A percentile compares a stretch with the other conserved stretches of the same genome.
These are phyloP conservation scores for Termitomyces sp. DNA, from an alignment of 768 basidiomycete genomes.

Conservation along the genomic window DNA sequence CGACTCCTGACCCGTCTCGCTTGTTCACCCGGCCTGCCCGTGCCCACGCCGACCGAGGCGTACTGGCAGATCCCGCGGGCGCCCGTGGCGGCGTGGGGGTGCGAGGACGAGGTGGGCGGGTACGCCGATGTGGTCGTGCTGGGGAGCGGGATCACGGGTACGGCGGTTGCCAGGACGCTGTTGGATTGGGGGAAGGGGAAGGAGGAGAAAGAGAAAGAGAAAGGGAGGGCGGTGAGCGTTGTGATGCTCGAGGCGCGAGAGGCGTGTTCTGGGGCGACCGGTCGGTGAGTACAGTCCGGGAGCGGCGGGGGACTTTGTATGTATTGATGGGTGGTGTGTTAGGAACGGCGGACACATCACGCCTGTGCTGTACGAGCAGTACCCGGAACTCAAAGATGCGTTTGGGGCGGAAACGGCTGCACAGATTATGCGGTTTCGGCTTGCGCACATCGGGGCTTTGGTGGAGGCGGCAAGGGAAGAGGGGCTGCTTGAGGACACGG, in stretches of 20 bases:
- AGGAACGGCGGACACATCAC: slow-evolving; percentile 72
- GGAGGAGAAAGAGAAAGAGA: slow-evolving; percentile 8
- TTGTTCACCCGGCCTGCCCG: slow-evolving; percentile 51
- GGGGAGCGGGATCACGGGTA: slow-evolving; percentile 75
- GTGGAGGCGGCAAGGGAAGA: slow-evolving; percentile 48
- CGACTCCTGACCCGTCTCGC: slow-evolving; percentile 22
- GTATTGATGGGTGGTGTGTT: background rate
- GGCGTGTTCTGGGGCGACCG: slow-evolving; percentile 69
- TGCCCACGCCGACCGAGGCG: slow-evolving; percentile 44
- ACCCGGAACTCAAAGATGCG: slow-evolving; percentile 35
- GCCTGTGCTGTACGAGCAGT: slow-evolving; percentile 56
- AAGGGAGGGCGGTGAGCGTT: slow-evolving; percentile 29
- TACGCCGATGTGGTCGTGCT: slow-evolving; percentile 64
- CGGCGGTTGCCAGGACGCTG: slow-evolving; percentile 50
- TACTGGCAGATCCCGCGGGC: slow-evolving; percentile 62
- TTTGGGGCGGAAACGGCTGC: slow-evolving; percentile 42
- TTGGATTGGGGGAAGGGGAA: slow-evolving; percentile 27
- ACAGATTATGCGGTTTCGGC: slow-evolving; percentile 54
- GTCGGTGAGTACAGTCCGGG: slow-evolving; percentile 34
- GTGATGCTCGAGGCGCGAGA: slow-evolving; percentile 83
- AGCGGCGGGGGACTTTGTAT: too few species aligned
- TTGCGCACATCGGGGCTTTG: slow-evolving; percentile 48
- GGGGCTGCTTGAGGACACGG: slow-evolving; percentile 42
- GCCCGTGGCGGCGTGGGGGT: slow-evolving; percentile 32
- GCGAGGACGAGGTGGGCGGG: slow-evolving; percentile 23